Percentiles rank a stretch among this genome's conserved stretches.
These are phyloP conservation scores for Colletotrichum coccodes DNA, from an alignment of 2,329 filamentous ascomycete genomes.

Conservation along the genomic window DNA sequence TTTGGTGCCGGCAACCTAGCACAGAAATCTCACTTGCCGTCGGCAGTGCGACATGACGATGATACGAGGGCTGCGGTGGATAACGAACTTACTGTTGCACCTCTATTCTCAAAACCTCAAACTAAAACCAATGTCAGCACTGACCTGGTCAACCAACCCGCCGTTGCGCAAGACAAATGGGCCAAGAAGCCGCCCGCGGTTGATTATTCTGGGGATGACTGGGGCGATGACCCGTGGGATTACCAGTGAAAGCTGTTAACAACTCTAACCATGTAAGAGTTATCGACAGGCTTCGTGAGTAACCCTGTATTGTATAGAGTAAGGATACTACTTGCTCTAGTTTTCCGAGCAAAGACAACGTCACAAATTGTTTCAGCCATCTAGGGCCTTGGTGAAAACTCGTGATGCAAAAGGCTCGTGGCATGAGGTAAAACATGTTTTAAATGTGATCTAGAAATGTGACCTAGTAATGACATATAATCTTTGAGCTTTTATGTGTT, in stretches of 20 bases:
- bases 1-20: too few species aligned
- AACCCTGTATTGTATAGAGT: not conserved
- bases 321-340: not conserved
- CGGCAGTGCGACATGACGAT: not conserved
- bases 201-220: conserved; percentile 43
- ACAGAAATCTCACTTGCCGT: not conserved
- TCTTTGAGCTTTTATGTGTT: too few species aligned
- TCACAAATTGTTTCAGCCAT: not conserved
- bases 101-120: conserved; percentile 20
- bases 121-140: not conserved
- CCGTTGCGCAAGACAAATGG: conserved; percentile 35
- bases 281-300: too few species aligned
- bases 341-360: not conserved
- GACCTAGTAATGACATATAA: too few species aligned
- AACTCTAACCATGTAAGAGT: not conserved
- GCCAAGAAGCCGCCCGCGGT: conserved; percentile 36
- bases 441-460: not conserved
- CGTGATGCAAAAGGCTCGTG: not conserved
- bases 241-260: not conserved
- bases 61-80: not conserved
- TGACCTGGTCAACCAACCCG: not conserved
- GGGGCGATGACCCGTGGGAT: conserved; percentile 38
- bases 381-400: not conserved
- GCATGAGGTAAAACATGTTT: not conserved
- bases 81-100: conserved; percentile 1